Base-by-base conservation (phyloP, 2,329 filamentous ascomycete genomes). In the Ciborinia camelliae region DNA sequence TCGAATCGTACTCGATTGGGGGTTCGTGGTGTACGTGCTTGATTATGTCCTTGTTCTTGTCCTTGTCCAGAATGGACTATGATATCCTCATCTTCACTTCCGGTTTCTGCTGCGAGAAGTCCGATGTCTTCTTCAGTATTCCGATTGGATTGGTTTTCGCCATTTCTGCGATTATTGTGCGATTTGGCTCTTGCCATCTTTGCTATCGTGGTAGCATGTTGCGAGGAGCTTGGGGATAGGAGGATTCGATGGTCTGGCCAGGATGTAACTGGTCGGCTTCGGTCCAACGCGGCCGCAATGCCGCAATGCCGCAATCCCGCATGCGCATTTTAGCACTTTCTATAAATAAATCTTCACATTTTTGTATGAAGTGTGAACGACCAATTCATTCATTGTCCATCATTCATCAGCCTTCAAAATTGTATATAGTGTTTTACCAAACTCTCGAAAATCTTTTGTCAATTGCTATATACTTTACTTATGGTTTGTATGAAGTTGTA, bases 171-270 rank as follows among this genome's bases (percentile, higher is more conserved):
- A 69, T 65, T 53, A 71, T 67, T 74, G 51, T 71, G 70, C 63
- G 70, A 71, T 71, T 74, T 77, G 77, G 77, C 78, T 76, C 78
- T 78, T 74, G 76, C 77, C 78, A 79, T 80, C 67, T 45, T 72
- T 74, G 67, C 76, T 76, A 78, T 76, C 73, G 74, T 65, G 74
- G 73, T 69, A 74, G 75, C 78, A 79, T 79, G 69, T 73, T 77
- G 73, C 62, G 43, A 39, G 43, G 43, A 59, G 48, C 26, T 15
- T 50, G 20, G 20, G 15, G 23, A 41, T 58, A 23, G 32, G 32
- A 35, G 18, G 32, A 47, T 64, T 37, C 55, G 39, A 55, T 55
- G 53, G 30, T 48, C 30, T 47, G 55, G 30, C 41, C 43, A 37
- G 41, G 47, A 59, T 59, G 55, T 35, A 59, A 45, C 41, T 59